Percentiles rank a stretch among this genome's conserved stretches.
These are phyloP conservation scores for Apiospora rasikravindrae DNA, from an alignment of 2,329 filamentous ascomycete genomes.

Conservation along the genomic window DNA sequence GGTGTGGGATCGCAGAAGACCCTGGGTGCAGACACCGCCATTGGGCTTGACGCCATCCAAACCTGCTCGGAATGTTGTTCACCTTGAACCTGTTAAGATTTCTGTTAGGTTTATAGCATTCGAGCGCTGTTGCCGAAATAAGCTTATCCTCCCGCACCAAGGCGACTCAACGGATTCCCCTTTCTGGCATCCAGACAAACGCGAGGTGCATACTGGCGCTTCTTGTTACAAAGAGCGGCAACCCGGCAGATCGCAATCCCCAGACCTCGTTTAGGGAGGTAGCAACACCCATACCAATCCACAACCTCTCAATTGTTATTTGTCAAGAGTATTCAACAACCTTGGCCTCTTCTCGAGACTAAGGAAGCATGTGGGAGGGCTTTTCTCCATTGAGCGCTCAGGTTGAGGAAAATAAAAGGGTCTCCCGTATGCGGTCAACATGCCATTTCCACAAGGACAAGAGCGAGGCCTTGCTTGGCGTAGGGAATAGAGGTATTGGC, in stretches of 20 bases:
- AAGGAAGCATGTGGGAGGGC: neutral
- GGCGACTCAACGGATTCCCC: neutral
- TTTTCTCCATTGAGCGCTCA: neutral
- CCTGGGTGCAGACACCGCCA: neutral
- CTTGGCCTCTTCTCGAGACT: neutral
- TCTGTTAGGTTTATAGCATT: neutral
- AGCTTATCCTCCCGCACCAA: neutral
- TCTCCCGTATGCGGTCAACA: slow-evolving; percentile 4
- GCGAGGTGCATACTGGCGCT: neutral
- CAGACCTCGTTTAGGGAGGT: neutral
- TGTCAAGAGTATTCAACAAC: slow-evolving; percentile 3
- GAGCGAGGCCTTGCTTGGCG: neutral
- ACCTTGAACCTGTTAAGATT: neutral
- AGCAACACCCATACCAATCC: neutral
- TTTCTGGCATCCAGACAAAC: neutral
- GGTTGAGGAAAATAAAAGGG: neutral
- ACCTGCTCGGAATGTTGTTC: neutral
- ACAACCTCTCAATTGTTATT: neutral
- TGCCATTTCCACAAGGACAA: slow-evolving; percentile 7
- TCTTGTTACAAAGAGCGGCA: neutral
- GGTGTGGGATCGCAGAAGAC: slow-evolving; percentile 2
- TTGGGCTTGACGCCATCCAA: neutral
- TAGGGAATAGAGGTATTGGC: neutral
- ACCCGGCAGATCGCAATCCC: slow-evolving; percentile 13
- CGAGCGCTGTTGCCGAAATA: neutral